Percentiles rank a stretch among this genome's conserved stretches.
Conservation (phyloP, 768 basidiomycete genomes). For the Sporobolomyces pararoseus region DNA sequence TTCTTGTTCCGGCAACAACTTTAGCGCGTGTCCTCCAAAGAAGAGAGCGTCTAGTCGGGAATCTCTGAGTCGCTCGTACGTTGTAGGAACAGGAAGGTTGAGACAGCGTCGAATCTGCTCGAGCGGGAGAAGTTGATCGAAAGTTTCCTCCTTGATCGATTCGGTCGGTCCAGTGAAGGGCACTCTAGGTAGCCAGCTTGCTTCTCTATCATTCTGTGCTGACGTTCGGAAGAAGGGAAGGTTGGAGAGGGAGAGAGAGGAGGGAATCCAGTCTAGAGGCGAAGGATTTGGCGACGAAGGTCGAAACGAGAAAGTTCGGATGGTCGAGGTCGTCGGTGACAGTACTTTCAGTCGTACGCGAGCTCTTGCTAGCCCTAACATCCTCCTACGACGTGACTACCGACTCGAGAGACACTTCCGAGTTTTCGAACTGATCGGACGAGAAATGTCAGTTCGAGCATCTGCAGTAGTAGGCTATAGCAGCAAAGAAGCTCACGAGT, state of each 20-base stretch:
- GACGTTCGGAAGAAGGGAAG: neutral
- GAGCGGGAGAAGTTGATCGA: neutral
- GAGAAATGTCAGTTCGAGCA: no score
- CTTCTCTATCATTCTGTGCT: neutral
- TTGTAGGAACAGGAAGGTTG: neutral
- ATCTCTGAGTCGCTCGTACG: neutral
- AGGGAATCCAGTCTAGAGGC: neutral
- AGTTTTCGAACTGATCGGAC: no score
- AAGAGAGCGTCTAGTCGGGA: neutral
- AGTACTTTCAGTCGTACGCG: neutral
- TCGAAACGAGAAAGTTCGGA: neutral
- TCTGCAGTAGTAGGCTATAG: no score
- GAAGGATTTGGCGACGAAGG: neutral
- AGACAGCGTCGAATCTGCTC: neutral
- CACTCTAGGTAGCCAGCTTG: neutral
- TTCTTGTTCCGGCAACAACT: neutral
- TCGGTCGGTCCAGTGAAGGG: neutral
- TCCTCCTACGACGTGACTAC: neutral
- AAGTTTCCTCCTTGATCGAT: neutral
- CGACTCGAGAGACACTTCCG: neutral
- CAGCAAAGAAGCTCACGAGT: no score
- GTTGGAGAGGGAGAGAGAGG: neutral
- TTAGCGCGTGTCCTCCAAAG: neutral
- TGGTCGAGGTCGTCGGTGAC: neutral
- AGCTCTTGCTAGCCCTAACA: neutral